Base-by-base conservation (phyloP, 208 protist species). In the Acanthamoeba culbertsoni region DNA sequence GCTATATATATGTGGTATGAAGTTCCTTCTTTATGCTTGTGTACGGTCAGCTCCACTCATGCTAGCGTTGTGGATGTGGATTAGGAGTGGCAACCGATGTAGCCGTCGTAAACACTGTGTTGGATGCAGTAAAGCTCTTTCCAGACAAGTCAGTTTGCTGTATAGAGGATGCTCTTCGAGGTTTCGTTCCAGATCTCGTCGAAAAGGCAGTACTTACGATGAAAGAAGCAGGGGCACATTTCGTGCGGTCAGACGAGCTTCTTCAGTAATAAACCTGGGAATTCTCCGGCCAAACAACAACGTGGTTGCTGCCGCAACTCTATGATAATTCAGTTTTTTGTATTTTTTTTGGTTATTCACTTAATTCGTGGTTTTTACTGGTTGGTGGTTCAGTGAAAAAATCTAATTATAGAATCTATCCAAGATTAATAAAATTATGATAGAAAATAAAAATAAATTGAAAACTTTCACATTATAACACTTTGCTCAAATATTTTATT, bases 81-180 rank as follows among this genome's bases (percentile, higher is more conserved):
- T 5, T 10, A 91, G 84, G 84, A 0, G 84, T 91, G 31, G 84
- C 84, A 43, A 91, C 84, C 26, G 84, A 91, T 26, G 84, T 91
- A n/a, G 53, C 84, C 5, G 84, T 91, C 51, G 28, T 91, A 2
- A 91, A 91, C 43, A 91, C 84, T 14, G 84, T 91, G 20, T 8
- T 91, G 23, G 84, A 91, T 48, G 84, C 84, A 2, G 55, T 91
- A 8, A 23, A 91, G 55, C 55, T 73, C 7, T 91, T 91, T 37
- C 53, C 51, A 6, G 51, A 31, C 8, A n/a, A 45, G 0, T 33
- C 45, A 14, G 53, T 91, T 31, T 71, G 45, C 31, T 5, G n/a
- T 10, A 46, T 91, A 16, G 84, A 91, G n/a, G 84, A 91, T 53
- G 84, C 84, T 6, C 5, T 91, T 3, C 20, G 84, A 16, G 84